A percentile compares a stretch with the other conserved stretches of the same genome.
Evolutionary conservation across 192 early-diverging fungal genomes (phyloP).

Genomic region (Podila minutissima): DNA sequence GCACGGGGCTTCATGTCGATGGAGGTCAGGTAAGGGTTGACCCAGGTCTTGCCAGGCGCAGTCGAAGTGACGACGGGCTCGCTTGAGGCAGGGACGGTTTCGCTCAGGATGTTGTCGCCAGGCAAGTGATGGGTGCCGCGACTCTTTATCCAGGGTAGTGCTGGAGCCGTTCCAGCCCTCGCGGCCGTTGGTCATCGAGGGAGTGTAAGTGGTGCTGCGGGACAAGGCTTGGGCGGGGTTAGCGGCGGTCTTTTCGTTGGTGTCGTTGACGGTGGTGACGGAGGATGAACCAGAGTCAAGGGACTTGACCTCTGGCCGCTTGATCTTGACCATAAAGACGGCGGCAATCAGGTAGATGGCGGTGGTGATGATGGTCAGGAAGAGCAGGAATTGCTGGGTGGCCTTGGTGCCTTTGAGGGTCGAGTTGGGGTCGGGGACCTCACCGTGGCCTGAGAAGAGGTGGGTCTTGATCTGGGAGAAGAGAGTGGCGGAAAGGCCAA

Average conservation of each 20-base stretch:
- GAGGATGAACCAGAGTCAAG: constrained; percentile 25
- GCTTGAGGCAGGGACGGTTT: constrained; percentile 8
- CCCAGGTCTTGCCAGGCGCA: constrained; percentile 1
- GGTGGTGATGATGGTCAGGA: constrained; percentile 44
- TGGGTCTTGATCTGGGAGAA: constrained; percentile 52
- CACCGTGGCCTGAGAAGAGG: constrained; percentile 31
- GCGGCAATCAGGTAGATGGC: constrained; percentile 41
- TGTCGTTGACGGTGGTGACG: constrained; percentile 6
- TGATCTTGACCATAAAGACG: constrained; percentile 49
- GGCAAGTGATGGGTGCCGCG: constrained; percentile 13
- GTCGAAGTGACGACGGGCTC: constrained; percentile 7
- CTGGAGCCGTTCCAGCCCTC: constrained; percentile 41
- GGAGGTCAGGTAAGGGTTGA: constrained; percentile 43
- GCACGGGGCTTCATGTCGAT: constrained; percentile 41
- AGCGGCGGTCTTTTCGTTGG: constrained; percentile 1
- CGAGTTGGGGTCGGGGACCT: constrained; percentile 1
- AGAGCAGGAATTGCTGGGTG: constrained; percentile 42
- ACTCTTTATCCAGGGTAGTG: constrained; percentile 31
- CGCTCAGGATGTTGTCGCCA: constrained; percentile 31
- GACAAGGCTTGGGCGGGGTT: constrained; percentile 16
- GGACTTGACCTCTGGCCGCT: constrained; percentile 16
- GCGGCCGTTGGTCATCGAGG: constrained; percentile 32
- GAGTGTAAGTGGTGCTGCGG: constrained; percentile 41
- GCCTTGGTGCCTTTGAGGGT: constrained; percentile 29
- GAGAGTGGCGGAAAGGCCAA: constrained; percentile 46